Conservation (phyloP, 176 grass and related monocot genomes). For the Melocanna baccifera region DNA sequence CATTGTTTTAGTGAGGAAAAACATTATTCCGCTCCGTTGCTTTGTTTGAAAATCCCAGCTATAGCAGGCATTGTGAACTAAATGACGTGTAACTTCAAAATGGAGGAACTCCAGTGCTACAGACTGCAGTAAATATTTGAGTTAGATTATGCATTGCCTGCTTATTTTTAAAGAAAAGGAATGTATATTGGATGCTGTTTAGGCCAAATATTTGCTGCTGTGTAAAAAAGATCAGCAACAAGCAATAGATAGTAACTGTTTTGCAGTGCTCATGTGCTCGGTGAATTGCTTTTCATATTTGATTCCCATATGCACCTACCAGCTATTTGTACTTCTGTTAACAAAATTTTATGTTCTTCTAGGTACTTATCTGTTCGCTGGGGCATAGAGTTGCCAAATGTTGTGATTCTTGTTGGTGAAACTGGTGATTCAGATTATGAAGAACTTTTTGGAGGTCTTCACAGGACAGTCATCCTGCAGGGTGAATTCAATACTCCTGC, state of each 20-base stretch:
- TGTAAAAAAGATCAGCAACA: not conserved
- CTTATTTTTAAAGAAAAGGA: not conserved
- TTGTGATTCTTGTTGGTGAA: conserved; percentile 67
- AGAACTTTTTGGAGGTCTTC: conserved; percentile 71
- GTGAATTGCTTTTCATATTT: not conserved
- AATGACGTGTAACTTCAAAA: not conserved
- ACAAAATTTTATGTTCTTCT: not conserved
- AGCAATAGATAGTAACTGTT: not conserved
- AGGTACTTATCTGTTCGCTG: conserved; percentile 93
- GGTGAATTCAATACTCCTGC: conserved; percentile 61
- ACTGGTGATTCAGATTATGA: conserved; percentile 89
- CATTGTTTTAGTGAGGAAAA: not conserved
- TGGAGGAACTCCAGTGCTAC: not conserved
- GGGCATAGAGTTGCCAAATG: conserved; percentile 68
- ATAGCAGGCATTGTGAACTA: not conserved
- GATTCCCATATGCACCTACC: not conserved
- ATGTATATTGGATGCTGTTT: not conserved
- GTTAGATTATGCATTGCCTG: not conserved
- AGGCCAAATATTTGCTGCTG: not conserved
- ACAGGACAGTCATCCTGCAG: conserved; percentile 85
- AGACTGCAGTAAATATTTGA: not conserved
- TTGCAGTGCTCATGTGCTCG: not conserved
- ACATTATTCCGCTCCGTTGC: not conserved
- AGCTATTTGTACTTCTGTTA: not conserved
- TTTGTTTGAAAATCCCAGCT: conserved; percentile 1